Conservation (phyloP, 805 yeast species). For the Kluyveromyces dobzhanskii region DNA sequence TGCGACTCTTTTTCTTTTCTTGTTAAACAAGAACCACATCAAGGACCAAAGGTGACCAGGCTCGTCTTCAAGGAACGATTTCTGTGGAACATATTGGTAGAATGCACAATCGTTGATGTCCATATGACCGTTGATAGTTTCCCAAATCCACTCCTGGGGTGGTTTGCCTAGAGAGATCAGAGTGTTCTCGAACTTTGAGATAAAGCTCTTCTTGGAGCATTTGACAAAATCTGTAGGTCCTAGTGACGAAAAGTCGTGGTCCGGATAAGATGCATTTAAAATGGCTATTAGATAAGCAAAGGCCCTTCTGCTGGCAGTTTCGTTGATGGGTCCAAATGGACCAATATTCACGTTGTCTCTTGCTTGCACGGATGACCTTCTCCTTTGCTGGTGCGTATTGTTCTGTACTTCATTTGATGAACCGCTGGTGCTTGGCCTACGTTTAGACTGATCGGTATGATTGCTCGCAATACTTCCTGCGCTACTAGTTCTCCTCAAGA, state of each 20-base stretch:
- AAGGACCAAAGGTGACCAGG: constrained; percentile 38
- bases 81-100: constrained; percentile 46
- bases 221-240: constrained; percentile 71
- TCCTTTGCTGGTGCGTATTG: constrained; percentile 10
- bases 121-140: constrained; percentile 74
- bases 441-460: constrained; percentile 2
- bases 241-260: constrained; percentile 83
- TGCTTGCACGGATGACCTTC: constrained; percentile 25
- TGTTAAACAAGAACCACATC: constrained; percentile 89
- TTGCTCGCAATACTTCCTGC: constrained; percentile 16
- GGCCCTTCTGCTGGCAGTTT: constrained; percentile 76
- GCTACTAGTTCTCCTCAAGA: constrained; percentile 22
- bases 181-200: constrained; percentile 66
- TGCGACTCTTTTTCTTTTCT: constrained; percentile 84
- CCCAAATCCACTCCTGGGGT: constrained; percentile 75
- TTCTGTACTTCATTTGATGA: not conserved
- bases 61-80: constrained; percentile 31
- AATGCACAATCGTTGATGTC: constrained; percentile 48
- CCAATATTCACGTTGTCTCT: constrained; percentile 30
- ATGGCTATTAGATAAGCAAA: constrained; percentile 89
- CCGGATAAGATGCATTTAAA: constrained; percentile 88
- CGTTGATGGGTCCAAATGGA: constrained; percentile 90
- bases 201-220: constrained; percentile 40
- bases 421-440: not conserved
- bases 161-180: constrained; percentile 57